A percentile compares a stretch with the other conserved stretches of the same genome.
Evolutionary conservation across 2,329 filamentous ascomycete genomes (phyloP).

Genomic region (Claviceps quebecensis): DNA sequence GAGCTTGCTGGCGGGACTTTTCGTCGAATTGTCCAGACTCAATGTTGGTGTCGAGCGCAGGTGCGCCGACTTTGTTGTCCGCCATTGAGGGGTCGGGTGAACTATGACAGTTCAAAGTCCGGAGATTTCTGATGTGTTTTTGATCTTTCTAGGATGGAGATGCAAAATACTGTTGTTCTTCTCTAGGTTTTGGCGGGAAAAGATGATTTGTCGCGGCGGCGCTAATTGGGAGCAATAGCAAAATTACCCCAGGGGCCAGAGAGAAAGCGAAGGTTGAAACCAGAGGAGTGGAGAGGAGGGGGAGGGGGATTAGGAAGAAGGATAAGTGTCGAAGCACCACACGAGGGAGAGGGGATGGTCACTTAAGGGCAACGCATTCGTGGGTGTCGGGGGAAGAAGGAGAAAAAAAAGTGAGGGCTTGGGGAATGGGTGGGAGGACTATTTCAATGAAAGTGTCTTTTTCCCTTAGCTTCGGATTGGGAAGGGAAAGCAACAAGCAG

Average conservation of each 20-base stretch:
- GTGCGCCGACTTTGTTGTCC: slow-evolving; percentile 37
- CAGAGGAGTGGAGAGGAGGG: slow-evolving; percentile 5
- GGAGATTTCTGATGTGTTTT: not conserved
- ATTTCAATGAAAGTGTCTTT: slow-evolving; percentile 22
- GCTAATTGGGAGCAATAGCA: slow-evolving; percentile 1
- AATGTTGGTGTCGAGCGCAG: slow-evolving; percentile 49
- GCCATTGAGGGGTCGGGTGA: slow-evolving; percentile 28
- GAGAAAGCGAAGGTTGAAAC: not conserved
- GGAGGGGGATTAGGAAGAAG: slow-evolving; percentile 7
- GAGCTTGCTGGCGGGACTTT: slow-evolving; percentile 30
- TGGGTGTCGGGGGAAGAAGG: slow-evolving; percentile 28
- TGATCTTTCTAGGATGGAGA: slow-evolving; percentile 1
- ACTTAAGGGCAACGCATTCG: slow-evolving; percentile 33
- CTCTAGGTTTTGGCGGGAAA: slow-evolving; percentile 1
- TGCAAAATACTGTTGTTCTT: not conserved
- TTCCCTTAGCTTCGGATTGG: slow-evolving; percentile 3
- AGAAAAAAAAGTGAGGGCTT: slow-evolving; percentile 13
- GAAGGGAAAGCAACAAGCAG: slow-evolving; percentile 3
- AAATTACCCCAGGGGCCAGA: slow-evolving; percentile 5
- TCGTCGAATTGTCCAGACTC: slow-evolving; percentile 52
- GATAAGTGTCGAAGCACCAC: slow-evolving; percentile 28
- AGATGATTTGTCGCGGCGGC: not conserved
- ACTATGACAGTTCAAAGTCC: not conserved
- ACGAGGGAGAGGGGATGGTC: slow-evolving; percentile 30
- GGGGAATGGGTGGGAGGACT: slow-evolving; percentile 22